Base-by-base conservation (phyloP, 768 basidiomycete genomes). In the Serendipita sp. region DNA sequence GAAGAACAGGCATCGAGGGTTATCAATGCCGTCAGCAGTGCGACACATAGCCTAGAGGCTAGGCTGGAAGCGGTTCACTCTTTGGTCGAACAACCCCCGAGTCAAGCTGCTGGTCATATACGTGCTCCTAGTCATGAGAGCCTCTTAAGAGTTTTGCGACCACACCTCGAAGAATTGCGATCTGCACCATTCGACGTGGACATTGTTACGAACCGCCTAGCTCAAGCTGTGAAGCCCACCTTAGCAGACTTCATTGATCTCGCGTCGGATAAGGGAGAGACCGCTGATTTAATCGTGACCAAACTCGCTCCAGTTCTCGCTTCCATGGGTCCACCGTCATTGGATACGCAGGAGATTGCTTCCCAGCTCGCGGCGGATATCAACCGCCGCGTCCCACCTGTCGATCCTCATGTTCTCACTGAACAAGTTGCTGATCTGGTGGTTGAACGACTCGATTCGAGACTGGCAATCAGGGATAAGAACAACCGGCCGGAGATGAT, bases 381-480 rank as follows among this genome's bases (percentile, higher is more conserved):
- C 46, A 81, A 85, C 63, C 80, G 81, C 28, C 81, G 84, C 32
- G 84, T 88, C 66, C 85, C 83, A 0, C 86, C 86, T 0, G 81
- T 92, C 28, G 90, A 92, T 70, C 83, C 88, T 0, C 88, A 90
- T 69, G 86, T 88, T 72, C 88, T 92, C 71, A 90, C 89, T 76
- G 90, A 92, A 70, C 88, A 89, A 70, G 89, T 92, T 0, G 87
- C 90, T 1, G 90, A 91, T 71, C 81, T 92, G 34, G 90, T 92
- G 1, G 87, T 92, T 5, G 90, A 90, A 71, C 83, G 90, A 32
- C 78, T 92, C 10, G 87, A 91, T 69, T 86, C 89, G 10, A 83
- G 89, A 18, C 78, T 92, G 56, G 81, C 88, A 44, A 84, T 89
- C 32, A 80, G 89, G 7, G 89, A 92, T 72, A 84, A 85, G 41